Evolutionary conservation across 768 basidiomycete genomes (phyloP).

Genomic region (Solioccasus polychromus): DNA sequence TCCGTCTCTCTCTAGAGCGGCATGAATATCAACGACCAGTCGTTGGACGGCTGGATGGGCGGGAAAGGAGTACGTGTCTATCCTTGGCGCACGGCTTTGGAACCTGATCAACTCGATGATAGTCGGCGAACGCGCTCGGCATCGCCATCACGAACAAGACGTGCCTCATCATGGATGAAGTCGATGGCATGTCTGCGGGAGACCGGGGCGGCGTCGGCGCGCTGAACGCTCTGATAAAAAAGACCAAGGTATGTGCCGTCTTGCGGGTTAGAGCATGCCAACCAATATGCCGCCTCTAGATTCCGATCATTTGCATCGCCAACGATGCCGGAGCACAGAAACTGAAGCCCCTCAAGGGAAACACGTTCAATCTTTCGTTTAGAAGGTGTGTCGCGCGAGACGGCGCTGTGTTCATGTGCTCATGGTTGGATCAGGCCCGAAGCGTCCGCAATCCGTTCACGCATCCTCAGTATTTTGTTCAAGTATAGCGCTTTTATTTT

Average conservation of each 20-base stretch:
- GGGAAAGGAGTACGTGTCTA: constrained; percentile 55
- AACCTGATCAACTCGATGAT: neutral
- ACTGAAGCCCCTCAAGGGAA: constrained; percentile 76
- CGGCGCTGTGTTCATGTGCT: neutral
- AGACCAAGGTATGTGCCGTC: constrained; percentile 63
- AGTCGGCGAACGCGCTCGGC: constrained; percentile 67
- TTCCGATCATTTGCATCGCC: constrained; percentile 96
- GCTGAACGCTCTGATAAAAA: constrained; percentile 86
- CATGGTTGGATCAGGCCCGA: constrained; percentile 56
- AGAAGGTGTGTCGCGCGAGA: constrained; percentile 50
- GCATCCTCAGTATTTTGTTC: constrained; percentile 84
- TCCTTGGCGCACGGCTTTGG: neutral
- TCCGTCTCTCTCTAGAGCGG: constrained; percentile 56
- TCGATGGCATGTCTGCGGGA: constrained; percentile 98
- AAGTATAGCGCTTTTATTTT: constrained; percentile 54
- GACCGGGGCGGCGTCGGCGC: constrained; percentile 97
- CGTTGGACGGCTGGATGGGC: constrained; percentile 81
- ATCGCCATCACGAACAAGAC: constrained; percentile 74
- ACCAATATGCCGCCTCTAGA: constrained; percentile 40
- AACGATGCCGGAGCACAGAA: constrained; percentile 89
- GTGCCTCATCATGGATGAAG: constrained; percentile 98
- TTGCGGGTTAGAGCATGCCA: too few species aligned
- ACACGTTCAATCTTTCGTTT: constrained; percentile 76
- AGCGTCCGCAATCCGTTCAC: constrained; percentile 71
- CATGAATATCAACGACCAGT: constrained; percentile 87